Evolutionary conservation across 2,329 filamentous ascomycete species (phyloP).

Genomic region (Nectriaceae sp.): DNA sequence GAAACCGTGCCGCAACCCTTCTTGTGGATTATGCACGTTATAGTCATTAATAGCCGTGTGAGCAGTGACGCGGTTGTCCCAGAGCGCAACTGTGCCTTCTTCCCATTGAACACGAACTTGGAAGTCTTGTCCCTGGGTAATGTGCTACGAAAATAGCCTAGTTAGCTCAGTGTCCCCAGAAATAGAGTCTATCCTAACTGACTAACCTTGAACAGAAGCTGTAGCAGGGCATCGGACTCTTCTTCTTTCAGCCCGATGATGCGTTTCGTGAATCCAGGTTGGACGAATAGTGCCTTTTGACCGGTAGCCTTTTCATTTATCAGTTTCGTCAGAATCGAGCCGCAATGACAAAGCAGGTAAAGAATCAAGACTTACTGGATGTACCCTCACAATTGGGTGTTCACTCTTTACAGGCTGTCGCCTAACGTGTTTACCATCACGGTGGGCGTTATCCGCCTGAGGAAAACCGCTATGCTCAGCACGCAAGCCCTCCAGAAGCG

Average conservation of each 20-base stretch:
- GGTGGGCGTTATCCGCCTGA: too few relatives aligned
- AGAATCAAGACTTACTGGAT: conserved; percentile 36
- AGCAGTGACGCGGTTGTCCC: conserved; percentile 14
- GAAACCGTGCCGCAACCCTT: conserved; percentile 8
- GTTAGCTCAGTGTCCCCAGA: too few relatives aligned
- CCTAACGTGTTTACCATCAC: too few relatives aligned
- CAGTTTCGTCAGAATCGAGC: too few relatives aligned
- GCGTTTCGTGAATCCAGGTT: conserved; percentile 61
- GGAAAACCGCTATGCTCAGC: conserved; percentile 8
- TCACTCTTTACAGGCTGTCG: too few relatives aligned
- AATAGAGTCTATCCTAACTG: too few relatives aligned
- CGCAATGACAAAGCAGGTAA: too few relatives aligned
- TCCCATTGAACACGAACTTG: conserved; percentile 65
- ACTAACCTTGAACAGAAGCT: conserved; percentile 69
- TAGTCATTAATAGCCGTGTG: conserved; percentile 9
- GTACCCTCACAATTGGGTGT: conserved; percentile 44
- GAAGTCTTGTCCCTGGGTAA: conserved; percentile 64
- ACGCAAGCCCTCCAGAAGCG: conserved; percentile 5
- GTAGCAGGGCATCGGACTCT: conserved; percentile 65
- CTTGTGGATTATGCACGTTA: background rate
- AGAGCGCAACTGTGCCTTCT: conserved; percentile 63
- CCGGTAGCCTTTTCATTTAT: too few relatives aligned
- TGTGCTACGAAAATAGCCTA: too few relatives aligned
- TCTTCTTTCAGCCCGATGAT: conserved; percentile 70
- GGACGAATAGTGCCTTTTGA: conserved; percentile 69